A percentile compares a stretch with the other conserved stretches of the same genome.
These are phyloP conservation scores for Globisporangium nodosum DNA, from an alignment of 352 stramenopile species.

Conservation along the genomic window DNA sequence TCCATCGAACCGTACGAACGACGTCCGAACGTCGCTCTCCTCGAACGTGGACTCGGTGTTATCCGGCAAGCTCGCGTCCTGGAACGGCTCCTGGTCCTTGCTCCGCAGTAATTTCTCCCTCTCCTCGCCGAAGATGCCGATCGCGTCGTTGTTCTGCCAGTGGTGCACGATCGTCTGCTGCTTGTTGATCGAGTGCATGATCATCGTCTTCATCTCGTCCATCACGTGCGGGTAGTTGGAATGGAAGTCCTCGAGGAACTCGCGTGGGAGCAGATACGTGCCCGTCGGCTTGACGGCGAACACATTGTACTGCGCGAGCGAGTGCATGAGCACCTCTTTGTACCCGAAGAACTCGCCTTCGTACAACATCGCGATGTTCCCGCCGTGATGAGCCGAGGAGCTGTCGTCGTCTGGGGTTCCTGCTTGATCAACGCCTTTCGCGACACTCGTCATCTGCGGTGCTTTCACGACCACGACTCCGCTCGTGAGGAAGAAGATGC, in stretches of 20 bases:
- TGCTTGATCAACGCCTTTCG: background rate
- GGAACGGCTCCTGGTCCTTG: slow-evolving; percentile 6
- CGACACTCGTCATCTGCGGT: slow-evolving; percentile 6
- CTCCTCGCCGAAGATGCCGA: slow-evolving; percentile 48
- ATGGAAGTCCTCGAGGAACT: slow-evolving; percentile 52
- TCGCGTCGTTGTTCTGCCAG: slow-evolving; percentile 69
- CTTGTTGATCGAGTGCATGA: slow-evolving; percentile 70
- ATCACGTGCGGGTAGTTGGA: slow-evolving; percentile 49
- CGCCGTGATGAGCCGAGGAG: slow-evolving; percentile 18
- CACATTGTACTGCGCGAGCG: slow-evolving; percentile 56
- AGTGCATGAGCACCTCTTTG: slow-evolving; percentile 61
- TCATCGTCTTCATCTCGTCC: slow-evolving; percentile 60
- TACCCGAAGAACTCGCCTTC: slow-evolving; percentile 79
- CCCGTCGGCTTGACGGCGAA: slow-evolving; percentile 54
- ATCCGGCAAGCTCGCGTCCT: slow-evolving; percentile 5
- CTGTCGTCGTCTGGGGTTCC: slow-evolving; percentile 4
- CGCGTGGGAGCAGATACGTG: slow-evolving; percentile 57
- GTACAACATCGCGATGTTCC: slow-evolving; percentile 59
- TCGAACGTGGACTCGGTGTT: slow-evolving; percentile 2
- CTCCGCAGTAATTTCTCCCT: slow-evolving; percentile 31
- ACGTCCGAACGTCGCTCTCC: background rate
- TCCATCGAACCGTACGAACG: background rate
- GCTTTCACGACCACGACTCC: slow-evolving; percentile 49
- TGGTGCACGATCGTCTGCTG: slow-evolving; percentile 66
- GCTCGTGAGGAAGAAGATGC: slow-evolving; percentile 75